These are phyloP conservation scores for Gossypium schwendimanii DNA, from an alignment of 441 rosid genomes.

Conservation along the genomic window DNA sequence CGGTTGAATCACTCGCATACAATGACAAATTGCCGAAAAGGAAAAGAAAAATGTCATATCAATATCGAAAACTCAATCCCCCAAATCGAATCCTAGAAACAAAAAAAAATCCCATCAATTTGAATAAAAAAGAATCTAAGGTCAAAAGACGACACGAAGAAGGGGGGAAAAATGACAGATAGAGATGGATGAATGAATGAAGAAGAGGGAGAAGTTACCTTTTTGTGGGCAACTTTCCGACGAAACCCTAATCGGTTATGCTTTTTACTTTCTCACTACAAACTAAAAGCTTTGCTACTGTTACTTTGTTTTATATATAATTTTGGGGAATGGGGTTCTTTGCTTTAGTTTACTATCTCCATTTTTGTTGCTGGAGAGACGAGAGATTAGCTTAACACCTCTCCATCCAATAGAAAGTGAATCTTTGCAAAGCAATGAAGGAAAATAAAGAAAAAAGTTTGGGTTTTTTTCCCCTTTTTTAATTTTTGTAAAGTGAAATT, in stretches of 20 bases:
- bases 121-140: constrained; percentile 6
- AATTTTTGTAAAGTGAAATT: background rate
- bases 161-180: background rate
- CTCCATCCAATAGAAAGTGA: constrained; percentile 10
- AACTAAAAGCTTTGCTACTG: background rate
- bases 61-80: constrained; percentile 9
- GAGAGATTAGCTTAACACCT: background rate
- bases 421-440: constrained; percentile 1
- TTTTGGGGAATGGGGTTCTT: background rate
- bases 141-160: background rate
- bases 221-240: constrained; percentile 30
- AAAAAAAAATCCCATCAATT: background rate
- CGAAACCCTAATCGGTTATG: constrained; percentile 25
- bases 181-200: background rate
- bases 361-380: background rate
- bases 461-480: background rate
- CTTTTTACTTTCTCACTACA: constrained; percentile 13
- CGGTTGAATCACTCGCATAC: background rate
- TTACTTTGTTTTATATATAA: background rate
- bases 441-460: background rate
- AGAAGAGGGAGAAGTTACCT: constrained; percentile 11
- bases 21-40: background rate
- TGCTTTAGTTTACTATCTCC: background rate
- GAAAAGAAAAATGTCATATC: constrained; percentile 15
- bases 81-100: background rate